These are phyloP conservation scores for Spencermartinsiella ligniputridi DNA, from an alignment of 1,139 yeast species.

Conservation along the genomic window DNA sequence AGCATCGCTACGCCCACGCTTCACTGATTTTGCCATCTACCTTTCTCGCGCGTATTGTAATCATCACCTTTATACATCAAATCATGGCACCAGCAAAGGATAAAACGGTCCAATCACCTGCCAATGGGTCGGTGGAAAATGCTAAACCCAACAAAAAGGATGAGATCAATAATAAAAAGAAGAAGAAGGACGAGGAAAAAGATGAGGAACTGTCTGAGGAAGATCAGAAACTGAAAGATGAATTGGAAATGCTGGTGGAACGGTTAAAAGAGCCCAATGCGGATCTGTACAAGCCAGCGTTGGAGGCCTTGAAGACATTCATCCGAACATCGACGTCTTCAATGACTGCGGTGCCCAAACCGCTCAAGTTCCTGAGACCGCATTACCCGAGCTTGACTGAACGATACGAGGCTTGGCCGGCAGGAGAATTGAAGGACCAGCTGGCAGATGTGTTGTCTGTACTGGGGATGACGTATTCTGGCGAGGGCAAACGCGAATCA, in stretches of 20 bases:
- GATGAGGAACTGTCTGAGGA: constrained; percentile 91
- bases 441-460: constrained; percentile 89
- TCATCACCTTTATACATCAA: too few species aligned
- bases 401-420: constrained; percentile 65
- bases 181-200: constrained; percentile 37
- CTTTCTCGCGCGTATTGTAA: too few species aligned
- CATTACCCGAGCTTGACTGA: constrained; percentile 65
- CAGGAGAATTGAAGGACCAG: constrained; percentile 36
- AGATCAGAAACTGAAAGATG: constrained; percentile 82
- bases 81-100: neutral
- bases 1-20: too few species aligned
- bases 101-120: neutral
- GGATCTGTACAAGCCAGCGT: constrained; percentile 52
- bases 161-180: constrained; percentile 16
- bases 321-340: constrained; percentile 94
- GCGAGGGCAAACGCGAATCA: constrained; percentile 76
- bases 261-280: constrained; percentile 53
- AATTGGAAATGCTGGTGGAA: constrained; percentile 83
- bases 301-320: constrained; percentile 65
- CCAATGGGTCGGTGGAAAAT: constrained; percentile 3
- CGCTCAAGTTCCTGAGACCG: constrained; percentile 90
- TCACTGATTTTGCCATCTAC: too few species aligned
- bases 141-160: neutral
- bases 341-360: constrained; percentile 99
- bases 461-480: constrained; percentile 91